Base-by-base conservation (phyloP, 2,329 filamentous ascomycete species). In the Aspergillus sp. region DNA sequence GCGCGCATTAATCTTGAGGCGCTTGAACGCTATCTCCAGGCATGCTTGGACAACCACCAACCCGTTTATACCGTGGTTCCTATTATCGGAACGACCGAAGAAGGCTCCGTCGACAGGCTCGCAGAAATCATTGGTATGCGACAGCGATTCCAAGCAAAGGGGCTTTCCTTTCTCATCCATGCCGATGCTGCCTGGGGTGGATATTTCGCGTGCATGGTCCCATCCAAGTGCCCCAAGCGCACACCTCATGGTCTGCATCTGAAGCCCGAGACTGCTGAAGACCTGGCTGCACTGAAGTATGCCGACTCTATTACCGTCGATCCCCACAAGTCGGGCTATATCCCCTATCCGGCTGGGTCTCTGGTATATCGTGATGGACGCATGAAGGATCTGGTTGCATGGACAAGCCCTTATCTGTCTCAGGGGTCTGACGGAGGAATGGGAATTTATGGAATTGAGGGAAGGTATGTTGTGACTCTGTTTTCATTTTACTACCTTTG, bases 141-240 rank as follows among this genome's bases (percentile, higher is more conserved):
- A 3, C 64, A 71, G n/a, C 58, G 68, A 17, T 74, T 74, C 45
- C 74, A 78, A 55, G 62, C 63, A 3, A 52, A 68, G 16, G 77
- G 77, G 0, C 58, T 80, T 0, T 78, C 76, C 0, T 80, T 79
- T 47, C 51, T 77, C 0, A 65, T 80, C 6, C 78, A 79, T 47
- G 74, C 68, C 1, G 78, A 80, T 54, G 78, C 76, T 0, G 77
- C 77, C 0, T 80, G 78, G 78, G 77, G 78, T 16, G 78, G 78
- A 0, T 80, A 80, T 49, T 80, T 80, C 50, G 67, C 68, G 21
- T 71, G 72, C 0, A 78, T 78, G 75, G 25, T 80, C 21, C 16
- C 72, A 66, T 9, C 55, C 57, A 3, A 58, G 57, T 10, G 16
- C 32, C 19, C 38, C 29, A 17, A 47, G 19, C 63, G 65, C 29